Evolutionary conservation across 2,329 filamentous ascomycete species (phyloP).

Genomic region (Phoma herbarum): DNA sequence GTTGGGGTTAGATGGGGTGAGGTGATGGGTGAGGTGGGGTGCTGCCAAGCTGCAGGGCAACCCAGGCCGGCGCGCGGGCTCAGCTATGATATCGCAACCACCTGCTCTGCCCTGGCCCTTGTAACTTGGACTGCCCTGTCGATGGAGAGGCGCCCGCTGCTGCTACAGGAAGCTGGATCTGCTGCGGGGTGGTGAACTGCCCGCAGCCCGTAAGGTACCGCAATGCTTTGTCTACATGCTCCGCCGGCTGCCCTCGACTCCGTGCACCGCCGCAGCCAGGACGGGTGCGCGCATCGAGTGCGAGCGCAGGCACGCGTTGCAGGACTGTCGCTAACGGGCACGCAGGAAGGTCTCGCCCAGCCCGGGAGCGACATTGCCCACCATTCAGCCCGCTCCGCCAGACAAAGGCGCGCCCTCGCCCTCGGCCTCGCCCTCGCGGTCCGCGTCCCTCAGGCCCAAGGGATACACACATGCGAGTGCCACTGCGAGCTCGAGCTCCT

Average conservation of each 20-base stretch:
- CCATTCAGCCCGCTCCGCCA: slow-evolving; percentile 40
- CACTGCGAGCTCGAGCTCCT: slow-evolving; percentile 38
- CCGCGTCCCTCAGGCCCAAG: slow-evolving; percentile 23
- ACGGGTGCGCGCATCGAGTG: slow-evolving; percentile 9
- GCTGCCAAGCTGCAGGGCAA: neutral
- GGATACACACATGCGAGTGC: slow-evolving; percentile 41
- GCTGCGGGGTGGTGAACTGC: slow-evolving; percentile 45
- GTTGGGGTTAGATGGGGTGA: no score
- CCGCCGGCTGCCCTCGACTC: slow-evolving; percentile 18
- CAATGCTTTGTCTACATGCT: slow-evolving; percentile 6
- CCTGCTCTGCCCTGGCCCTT: slow-evolving; percentile 6
- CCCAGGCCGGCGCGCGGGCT: neutral
- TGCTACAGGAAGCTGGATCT: slow-evolving; percentile 44
- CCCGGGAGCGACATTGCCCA: slow-evolving; percentile 29
- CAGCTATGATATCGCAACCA: neutral
- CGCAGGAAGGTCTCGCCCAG: slow-evolving; percentile 28
- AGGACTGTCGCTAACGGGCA: slow-evolving; percentile 31
- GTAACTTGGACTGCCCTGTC: slow-evolving; percentile 28
- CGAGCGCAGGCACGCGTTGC: neutral
- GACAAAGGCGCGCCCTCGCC: slow-evolving; percentile 41
- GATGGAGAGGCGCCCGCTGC: slow-evolving; percentile 48
- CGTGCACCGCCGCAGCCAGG: slow-evolving; percentile 9
- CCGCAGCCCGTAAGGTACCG: slow-evolving; percentile 35
- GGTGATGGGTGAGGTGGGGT: neutral
- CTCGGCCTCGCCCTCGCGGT: slow-evolving; percentile 20